These are phyloP conservation scores for Firmiana major DNA, from an alignment of 345 rosid genomes.

Conservation along the genomic window DNA sequence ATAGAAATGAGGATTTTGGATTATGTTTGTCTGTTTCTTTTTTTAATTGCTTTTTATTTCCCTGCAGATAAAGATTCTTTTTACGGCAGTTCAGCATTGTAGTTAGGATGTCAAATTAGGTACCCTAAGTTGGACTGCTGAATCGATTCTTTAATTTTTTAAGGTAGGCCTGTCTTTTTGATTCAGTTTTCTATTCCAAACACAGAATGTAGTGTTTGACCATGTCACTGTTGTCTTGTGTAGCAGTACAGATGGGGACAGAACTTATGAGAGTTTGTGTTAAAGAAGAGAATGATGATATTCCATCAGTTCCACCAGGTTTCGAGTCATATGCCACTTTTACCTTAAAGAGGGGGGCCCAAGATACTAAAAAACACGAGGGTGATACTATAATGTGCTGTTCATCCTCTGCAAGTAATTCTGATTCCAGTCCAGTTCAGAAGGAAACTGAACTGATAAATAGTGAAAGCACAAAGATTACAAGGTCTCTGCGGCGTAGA, in stretches of 20 bases:
- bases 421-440: slow-evolving; percentile 42
- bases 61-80: background rate
- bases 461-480: slow-evolving; percentile 33
- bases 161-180: background rate
- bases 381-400: slow-evolving; percentile 24
- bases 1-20: background rate
- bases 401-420: slow-evolving; percentile 37
- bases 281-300: slow-evolving; percentile 82
- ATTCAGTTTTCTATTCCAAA: background rate
- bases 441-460: slow-evolving; percentile 39
- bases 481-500: slow-evolving; percentile 53
- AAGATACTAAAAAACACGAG: slow-evolving; percentile 39
- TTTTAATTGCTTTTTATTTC: background rate
- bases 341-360: slow-evolving; percentile 43
- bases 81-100: background rate
- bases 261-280: slow-evolving; percentile 74
- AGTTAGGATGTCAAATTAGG: background rate
- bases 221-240: background rate
- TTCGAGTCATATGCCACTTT: slow-evolving; percentile 85
- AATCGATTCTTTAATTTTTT: slow-evolving; percentile 2
- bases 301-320: slow-evolving; percentile 95
- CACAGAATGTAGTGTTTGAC: background rate
- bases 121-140: background rate
- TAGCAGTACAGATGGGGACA: slow-evolving; percentile 68
- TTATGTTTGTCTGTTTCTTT: slow-evolving; percentile 3